Evolutionary conservation across 306 rosid genomes (phyloP).

Genomic region (Ceratonia siliqua): DNA sequence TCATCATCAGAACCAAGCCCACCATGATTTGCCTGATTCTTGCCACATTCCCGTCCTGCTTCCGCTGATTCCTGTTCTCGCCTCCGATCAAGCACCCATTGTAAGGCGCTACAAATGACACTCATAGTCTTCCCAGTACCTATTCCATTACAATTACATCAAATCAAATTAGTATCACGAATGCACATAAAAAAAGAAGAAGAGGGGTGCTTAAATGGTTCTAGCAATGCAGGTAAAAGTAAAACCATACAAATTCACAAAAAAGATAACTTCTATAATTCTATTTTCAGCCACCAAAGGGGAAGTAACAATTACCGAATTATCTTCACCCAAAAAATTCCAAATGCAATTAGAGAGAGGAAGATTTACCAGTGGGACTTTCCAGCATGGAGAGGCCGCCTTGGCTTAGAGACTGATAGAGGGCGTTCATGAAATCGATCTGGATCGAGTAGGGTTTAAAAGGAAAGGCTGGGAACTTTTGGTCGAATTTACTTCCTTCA

Average conservation of each 20-base stretch:
- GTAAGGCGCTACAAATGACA: conserved; percentile 88
- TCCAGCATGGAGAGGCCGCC: conserved; percentile 94
- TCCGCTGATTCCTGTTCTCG: conserved; percentile 38
- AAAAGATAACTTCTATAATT: not conserved
- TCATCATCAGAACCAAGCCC: conserved; percentile 65
- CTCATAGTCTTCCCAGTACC: conserved; percentile 96
- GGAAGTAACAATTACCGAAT: not conserved
- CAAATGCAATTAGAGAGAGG: not conserved
- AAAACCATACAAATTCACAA: not conserved
- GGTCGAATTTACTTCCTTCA: conserved; percentile 27
- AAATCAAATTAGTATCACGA: not conserved
- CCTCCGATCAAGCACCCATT: conserved; percentile 80
- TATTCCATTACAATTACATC: conserved; percentile 32
- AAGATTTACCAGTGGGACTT: conserved; percentile 76
- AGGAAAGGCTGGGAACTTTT: conserved; percentile 71
- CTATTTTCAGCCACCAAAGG: not conserved
- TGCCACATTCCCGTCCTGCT: conserved; percentile 29
- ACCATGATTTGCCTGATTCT: conserved; percentile 29
- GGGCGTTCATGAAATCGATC: conserved; percentile 84
- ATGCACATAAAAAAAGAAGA: not conserved
- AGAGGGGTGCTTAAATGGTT: not conserved
- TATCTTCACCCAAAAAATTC: not conserved
- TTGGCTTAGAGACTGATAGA: conserved; percentile 63
- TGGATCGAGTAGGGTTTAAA: conserved; percentile 81
- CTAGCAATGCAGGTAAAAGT: too few species aligned